These are phyloP conservation scores for Leccinum rimulosum DNA, from an alignment of 768 basidiomycete genomes.

Conservation along the genomic window DNA sequence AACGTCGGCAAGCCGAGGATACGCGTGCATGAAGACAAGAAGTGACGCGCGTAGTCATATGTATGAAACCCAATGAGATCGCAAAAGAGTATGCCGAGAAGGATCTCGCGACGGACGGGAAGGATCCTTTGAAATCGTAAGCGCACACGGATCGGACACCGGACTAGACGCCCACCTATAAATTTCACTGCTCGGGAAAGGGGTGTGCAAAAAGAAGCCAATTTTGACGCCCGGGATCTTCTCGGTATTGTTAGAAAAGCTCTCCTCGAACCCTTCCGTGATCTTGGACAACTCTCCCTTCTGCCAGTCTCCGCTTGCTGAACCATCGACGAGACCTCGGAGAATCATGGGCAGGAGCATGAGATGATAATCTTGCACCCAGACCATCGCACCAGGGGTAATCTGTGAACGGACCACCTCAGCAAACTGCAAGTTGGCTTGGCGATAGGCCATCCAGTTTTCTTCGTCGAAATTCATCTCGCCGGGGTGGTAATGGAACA, in stretches of 20 bases:
- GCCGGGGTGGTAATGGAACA: slow-evolving; percentile 99
- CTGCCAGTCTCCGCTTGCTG: slow-evolving; percentile 53
- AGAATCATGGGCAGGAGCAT: slow-evolving; percentile 97
- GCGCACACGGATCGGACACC: slow-evolving; percentile 11
- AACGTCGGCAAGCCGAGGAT: slow-evolving; percentile 93
- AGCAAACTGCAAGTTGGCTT: slow-evolving; percentile 94
- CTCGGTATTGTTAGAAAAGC: slow-evolving; percentile 34
- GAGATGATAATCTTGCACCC: slow-evolving; percentile 98
- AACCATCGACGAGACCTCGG: slow-evolving; percentile 83
- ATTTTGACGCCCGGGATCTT: slow-evolving; percentile 78
- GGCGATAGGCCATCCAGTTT: slow-evolving; percentile 96
- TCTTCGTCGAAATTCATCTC: slow-evolving; percentile 99
- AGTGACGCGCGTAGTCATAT: slow-evolving; percentile 99
- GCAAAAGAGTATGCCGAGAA: slow-evolving; percentile 94
- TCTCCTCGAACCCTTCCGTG: slow-evolving; percentile 65
- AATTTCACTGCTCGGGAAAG: slow-evolving; percentile 97
- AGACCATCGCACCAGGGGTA: slow-evolving; percentile 88
- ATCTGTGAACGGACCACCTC: slow-evolving; percentile 81
- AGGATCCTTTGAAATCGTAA: slow-evolving; percentile 61
- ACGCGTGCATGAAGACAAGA: slow-evolving; percentile 96
- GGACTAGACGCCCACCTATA: slow-evolving; percentile 66
- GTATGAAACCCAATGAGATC: slow-evolving; percentile 99
- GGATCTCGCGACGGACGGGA: slow-evolving; percentile 94
- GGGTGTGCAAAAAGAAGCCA: slow-evolving; percentile 98
- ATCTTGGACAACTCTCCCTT: slow-evolving; percentile 63